Evolutionary conservation across 23 red algal genomes (phyloP), one percentile per base, ranked within the genome.

Genomic region (Agarophyton chilense): DNA sequence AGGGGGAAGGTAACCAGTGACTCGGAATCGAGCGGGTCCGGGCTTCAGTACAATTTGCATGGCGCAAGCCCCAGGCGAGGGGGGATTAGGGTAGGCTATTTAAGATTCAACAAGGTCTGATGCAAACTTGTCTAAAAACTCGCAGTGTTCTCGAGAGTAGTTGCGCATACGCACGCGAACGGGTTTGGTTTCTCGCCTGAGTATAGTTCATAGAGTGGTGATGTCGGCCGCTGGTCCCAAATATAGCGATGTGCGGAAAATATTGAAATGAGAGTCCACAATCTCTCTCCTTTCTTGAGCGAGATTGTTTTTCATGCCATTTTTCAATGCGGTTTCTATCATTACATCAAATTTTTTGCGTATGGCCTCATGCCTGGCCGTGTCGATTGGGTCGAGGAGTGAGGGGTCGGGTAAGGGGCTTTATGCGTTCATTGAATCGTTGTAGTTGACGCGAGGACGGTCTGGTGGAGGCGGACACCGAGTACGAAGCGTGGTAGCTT

Each of bases 321-420:
- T 78, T 17, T 44, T 11, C 2, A 10, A 2, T 21, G 72, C 72
- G 13, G 4, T 10, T 14, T 78, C 12, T 12, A 34, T 18, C 46
- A 78, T 49, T 10, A 8, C n/a, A 5, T 52, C 13, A 13, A 52
- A 6, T 10, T 35, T 41, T 11, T 51, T 2, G 2, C 3, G 5
- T 24, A 51, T 78, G 12, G 46, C 72, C 51, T 78, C 72, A 41
- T 78, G 72, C 29, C 51, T 35, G 2, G 46, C 39, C n/a, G 10
- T 34, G n/a, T 78, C 72, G 41, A 78, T 16, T 2, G 72, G 45
- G 39, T 51, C 72, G 2, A 78, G 72, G 19, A 51, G n/a, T n/a
- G n/a, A n/a, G n/a, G n/a, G n/a, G n/a, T n/a, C n/a, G n/a, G n/a
- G n/a, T n/a, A n/a, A n/a, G n/a, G n/a, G n/a, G n/a, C n/a, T n/a